phyloP scores from a whole-genome alignment of 306 rosid species.

The Fagus crenata region DNA sequence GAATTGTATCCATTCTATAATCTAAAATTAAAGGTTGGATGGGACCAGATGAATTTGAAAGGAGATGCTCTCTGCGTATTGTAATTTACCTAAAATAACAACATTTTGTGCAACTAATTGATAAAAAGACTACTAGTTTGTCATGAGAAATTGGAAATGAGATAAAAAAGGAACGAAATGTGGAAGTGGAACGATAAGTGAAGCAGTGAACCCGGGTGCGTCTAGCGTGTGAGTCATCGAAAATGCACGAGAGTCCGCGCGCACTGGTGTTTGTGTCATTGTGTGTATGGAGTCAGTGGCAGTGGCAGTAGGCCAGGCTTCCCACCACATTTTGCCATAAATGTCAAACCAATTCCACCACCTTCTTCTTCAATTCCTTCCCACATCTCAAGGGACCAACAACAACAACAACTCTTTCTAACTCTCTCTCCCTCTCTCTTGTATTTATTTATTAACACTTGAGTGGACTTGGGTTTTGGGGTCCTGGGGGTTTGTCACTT shows the following conservation, averaged over 20 bases:
- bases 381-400: neutral
- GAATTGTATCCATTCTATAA: no score
- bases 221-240: neutral
- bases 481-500: slow-evolving; percentile 5
- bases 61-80: no score
- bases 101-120: no score
- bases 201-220: neutral
- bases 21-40: no score
- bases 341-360: slow-evolving; percentile 27
- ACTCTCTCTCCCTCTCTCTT: slow-evolving; percentile 8
- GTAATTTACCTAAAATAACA: no score
- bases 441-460: neutral
- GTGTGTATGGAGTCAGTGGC: slow-evolving; percentile 27
- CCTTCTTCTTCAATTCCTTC: neutral
- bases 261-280: slow-evolving; percentile 20
- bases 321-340: slow-evolving; percentile 41
- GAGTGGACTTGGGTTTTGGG: slow-evolving; percentile 7
- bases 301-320: slow-evolving; percentile 39
- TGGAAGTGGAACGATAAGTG: no score
- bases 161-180: no score
- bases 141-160: no score
- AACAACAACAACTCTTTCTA: neutral
- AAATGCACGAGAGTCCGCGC: slow-evolving; percentile 14
- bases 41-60: no score
- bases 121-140: no score